Evolutionary conservation across 345 rosid genomes (phyloP).

Genomic region (Rhodamnia argentea): DNA sequence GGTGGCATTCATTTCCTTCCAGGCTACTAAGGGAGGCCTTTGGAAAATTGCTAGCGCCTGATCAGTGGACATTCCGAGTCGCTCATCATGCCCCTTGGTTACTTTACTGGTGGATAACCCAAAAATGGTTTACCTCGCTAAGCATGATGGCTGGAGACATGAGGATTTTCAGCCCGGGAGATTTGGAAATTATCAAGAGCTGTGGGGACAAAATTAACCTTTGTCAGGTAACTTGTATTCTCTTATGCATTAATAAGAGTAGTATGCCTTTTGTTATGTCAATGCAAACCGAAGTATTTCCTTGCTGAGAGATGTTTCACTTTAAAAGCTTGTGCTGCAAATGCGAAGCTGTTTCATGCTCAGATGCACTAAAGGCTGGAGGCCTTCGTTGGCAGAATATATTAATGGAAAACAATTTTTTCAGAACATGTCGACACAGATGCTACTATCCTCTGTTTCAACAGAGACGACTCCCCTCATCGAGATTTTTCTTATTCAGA

Average conservation of each 20-base stretch:
- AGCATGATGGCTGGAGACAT: conserved; percentile 32
- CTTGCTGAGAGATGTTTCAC: not conserved
- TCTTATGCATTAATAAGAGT: not conserved
- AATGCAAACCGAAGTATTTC: not conserved
- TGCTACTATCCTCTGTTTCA: not conserved
- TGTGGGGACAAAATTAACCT: conserved; percentile 21
- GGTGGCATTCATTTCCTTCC: conserved; percentile 77
- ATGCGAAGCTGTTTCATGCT: not conserved
- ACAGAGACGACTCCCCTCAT: not conserved
- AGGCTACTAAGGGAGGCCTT: conserved; percentile 25
- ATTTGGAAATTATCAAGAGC: conserved; percentile 28
- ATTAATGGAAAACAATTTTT: not conserved
- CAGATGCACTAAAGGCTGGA: not conserved
- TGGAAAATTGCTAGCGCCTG: conserved; percentile 16
- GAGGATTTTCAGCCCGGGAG: conserved; percentile 29
- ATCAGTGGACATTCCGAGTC: conserved; percentile 53
- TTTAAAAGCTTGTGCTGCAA: not conserved
- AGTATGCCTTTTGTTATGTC: not conserved
- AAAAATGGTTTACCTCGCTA: conserved; percentile 60
- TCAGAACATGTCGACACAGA: not conserved
- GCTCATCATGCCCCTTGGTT: conserved; percentile 71
- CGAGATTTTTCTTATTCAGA: not conserved
- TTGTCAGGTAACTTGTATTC: conserved; percentile 30
- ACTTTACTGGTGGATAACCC: conserved; percentile 81
- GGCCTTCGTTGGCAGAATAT: not conserved